Evolutionary conservation across 169 alveolate species (phyloP), one percentile per base, ranked within the genome.

Genomic region (Cryptosporidium meleagridis): DNA sequence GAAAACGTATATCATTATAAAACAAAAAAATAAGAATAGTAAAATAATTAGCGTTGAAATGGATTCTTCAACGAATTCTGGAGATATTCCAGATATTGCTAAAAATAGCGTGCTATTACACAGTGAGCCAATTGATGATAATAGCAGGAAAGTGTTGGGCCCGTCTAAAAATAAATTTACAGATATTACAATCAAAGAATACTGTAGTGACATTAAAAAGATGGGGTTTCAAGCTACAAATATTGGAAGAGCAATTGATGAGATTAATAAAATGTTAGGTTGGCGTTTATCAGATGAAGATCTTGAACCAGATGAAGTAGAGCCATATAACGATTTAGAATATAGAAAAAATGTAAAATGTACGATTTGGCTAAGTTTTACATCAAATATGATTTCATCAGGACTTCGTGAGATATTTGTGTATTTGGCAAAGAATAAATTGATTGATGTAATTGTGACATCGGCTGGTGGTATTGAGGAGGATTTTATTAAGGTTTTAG

Each of bases 401-500:
- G 99, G 99, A 12, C 93, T 97, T 91, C 93, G 99, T 58, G 99
- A 98, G 62, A 94, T 97, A 16, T 97, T 98, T 68, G 96, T 97
- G 21, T 96, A 94, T 92, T 86, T 96, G 84, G 98, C 97, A 69
- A 94, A 98, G 92, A 86, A 98, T 92, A 97, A 95, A 72, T 96
- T 97, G 95, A 94, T 97, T 21, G 98, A 97, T 85, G 96, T 95
- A 6, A 94, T 98, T 45, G 99, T 97, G 10, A 97, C 99, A 6
- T 96, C 99, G 7, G 99, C 98, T 26, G 99, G 99, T 2, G 99
- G 99, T 3, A 96, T 99, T 53, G 99, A 99, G 93, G 99, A 99
- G 96, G 99, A 98, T 93, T 93, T 97, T 72, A 98, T 99, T 86
- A 99, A 99, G 89, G 97, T 99, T 91, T 93, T 98, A 71, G 98